A percentile compares a stretch with the other conserved stretches of the same genome.
These are phyloP conservation scores for Cymbidium sinense DNA, from an alignment of 106 monocot genomes.

Conservation along the genomic window DNA sequence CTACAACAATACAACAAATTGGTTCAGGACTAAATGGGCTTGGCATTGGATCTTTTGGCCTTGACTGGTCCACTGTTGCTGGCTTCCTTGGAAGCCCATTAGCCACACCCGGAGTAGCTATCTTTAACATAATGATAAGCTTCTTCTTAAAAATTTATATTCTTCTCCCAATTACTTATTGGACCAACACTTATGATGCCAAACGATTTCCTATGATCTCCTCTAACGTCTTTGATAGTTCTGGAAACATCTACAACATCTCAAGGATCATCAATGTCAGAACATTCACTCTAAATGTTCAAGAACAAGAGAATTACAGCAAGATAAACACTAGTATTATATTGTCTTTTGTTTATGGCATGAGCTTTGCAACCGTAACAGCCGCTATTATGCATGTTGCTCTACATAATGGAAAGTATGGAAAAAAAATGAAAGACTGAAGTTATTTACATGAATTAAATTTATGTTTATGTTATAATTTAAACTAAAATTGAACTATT, in stretches of 20 bases:
- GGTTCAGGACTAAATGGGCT: constrained; percentile 42
- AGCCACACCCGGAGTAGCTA: constrained; percentile 28
- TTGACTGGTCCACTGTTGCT: constrained; percentile 30
- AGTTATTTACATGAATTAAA: not conserved
- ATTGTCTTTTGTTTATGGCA: constrained; percentile 16
- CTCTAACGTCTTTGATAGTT: constrained; percentile 16
- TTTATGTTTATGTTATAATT: too few species aligned
- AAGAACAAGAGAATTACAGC: constrained; percentile 18
- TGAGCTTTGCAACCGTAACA: constrained; percentile 23
- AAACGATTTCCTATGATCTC: constrained; percentile 40
- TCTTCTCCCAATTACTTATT: constrained; percentile 20
- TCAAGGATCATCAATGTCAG: constrained; percentile 14
- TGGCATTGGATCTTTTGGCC: constrained; percentile 23
- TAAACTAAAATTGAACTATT: not conserved
- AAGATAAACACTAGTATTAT: constrained; percentile 14
- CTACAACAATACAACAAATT: constrained; percentile 44
- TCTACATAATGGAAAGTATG: constrained; percentile 32
- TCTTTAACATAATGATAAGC: constrained; percentile 22
- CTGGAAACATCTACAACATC: constrained; percentile 28
- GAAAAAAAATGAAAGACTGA: not conserved
- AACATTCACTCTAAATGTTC: constrained; percentile 14
- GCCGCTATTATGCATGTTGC: constrained; percentile 22
- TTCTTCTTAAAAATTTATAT: constrained; percentile 26
- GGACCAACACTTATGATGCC: constrained; percentile 23
- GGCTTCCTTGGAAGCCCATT: constrained; percentile 35